These are phyloP conservation scores for Bryoglossum gracile DNA, from an alignment of 495 filamentous ascomycete species.

Conservation along the genomic window DNA sequence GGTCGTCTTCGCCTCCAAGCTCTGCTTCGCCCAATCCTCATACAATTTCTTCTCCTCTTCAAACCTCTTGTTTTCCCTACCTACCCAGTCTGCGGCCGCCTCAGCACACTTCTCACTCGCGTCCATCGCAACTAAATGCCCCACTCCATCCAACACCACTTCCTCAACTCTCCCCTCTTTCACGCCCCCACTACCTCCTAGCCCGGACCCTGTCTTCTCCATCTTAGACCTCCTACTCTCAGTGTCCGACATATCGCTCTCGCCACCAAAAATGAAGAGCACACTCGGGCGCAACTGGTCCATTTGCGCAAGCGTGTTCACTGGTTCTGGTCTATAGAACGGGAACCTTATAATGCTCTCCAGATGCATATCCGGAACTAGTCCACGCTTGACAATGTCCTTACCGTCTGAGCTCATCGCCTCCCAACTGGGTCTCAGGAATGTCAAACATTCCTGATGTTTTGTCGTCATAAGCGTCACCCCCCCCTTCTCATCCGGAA, in stretches of 20 bases:
- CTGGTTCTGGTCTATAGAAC: conserved; percentile 73
- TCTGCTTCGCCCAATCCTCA: conserved; percentile 42
- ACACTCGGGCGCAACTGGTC: conserved; percentile 67
- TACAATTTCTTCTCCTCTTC: conserved; percentile 54
- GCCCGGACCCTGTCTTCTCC: conserved; percentile 53
- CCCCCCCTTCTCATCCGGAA: conserved; percentile 37
- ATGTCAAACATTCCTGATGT: conserved; percentile 58
- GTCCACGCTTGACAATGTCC: conserved; percentile 23
- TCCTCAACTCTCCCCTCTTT: conserved; percentile 60
- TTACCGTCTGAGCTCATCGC: conserved; percentile 27
- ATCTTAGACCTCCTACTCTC: conserved; percentile 47
- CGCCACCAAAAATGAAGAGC: conserved; percentile 71
- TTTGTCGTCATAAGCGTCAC: conserved; percentile 52
- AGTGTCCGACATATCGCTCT: conserved; percentile 54
- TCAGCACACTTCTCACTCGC: conserved; percentile 57
- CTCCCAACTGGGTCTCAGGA: conserved; percentile 49
- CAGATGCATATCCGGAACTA: conserved; percentile 22
- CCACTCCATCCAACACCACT: conserved; percentile 56
- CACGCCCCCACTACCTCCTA: conserved; percentile 62
- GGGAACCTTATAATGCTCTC: conserved; percentile 34
- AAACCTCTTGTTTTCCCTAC: conserved; percentile 55
- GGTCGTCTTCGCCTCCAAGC: conserved; percentile 47
- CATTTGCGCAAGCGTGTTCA: conserved; percentile 53
- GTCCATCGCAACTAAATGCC: conserved; percentile 85
- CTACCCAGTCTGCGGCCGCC: conserved; percentile 55